These are phyloP conservation scores for Sabuloglossum arenarium DNA, from an alignment of 495 filamentous ascomycete genomes.

Conservation along the genomic window DNA sequence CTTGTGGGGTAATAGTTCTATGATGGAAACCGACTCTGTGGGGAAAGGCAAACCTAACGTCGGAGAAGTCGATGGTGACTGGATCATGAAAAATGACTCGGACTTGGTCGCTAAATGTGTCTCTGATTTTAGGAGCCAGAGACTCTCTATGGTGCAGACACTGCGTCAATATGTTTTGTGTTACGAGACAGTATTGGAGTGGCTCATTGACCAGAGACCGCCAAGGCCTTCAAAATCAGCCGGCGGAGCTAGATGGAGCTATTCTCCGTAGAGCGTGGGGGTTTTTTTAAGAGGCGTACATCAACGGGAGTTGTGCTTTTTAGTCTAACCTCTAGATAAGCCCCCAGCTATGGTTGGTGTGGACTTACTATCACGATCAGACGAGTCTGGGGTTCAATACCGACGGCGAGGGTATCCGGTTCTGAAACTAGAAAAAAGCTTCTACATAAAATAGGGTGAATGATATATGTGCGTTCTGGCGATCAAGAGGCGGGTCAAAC, in stretches of 20 bases:
- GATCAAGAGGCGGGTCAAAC: too few species aligned
- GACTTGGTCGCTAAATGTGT: slow-evolving; percentile 77
- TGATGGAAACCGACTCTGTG: background rate
- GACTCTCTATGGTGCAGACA: slow-evolving; percentile 93
- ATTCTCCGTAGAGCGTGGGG: background rate
- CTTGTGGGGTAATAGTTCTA: slow-evolving; percentile 16
- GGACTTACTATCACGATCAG: too few species aligned
- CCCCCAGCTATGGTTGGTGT: background rate
- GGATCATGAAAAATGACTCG: slow-evolving; percentile 32
- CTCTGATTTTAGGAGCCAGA: slow-evolving; percentile 68
- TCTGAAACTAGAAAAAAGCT: too few species aligned
- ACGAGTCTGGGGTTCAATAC: too few species aligned
- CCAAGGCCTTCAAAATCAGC: background rate
- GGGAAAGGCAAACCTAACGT: slow-evolving; percentile 6
- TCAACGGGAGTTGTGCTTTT: background rate
- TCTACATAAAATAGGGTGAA: too few species aligned
- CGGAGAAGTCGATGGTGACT: slow-evolving; percentile 23
- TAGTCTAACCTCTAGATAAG: background rate
- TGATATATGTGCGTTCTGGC: too few species aligned
- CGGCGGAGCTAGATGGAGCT: background rate
- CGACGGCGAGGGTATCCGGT: too few species aligned
- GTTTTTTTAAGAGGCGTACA: background rate
- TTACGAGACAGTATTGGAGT: slow-evolving; percentile 88
- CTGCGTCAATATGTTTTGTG: slow-evolving; percentile 88
- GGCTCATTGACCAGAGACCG: slow-evolving; percentile 36